Percentiles rank a stretch among this genome's conserved stretches.
Conservation (phyloP, 805 yeast species). For the Spathaspora boniae region DNA sequence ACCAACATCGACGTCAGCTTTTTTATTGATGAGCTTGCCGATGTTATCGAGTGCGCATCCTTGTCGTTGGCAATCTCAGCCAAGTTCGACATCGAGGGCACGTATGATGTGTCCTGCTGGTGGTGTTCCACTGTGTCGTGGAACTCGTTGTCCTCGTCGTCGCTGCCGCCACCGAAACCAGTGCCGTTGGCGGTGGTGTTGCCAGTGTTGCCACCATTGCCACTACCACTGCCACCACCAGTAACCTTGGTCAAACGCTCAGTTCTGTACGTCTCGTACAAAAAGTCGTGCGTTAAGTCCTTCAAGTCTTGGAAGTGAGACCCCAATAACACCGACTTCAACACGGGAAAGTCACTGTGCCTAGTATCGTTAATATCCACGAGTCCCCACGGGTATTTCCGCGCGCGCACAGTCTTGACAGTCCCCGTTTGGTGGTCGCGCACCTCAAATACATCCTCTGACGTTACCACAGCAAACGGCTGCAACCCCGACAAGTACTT, state of each 20-base stretch:
- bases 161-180: slow-evolving; percentile 13
- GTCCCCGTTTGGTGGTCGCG: slow-evolving; percentile 43
- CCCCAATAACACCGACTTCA: slow-evolving; percentile 72
- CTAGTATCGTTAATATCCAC: slow-evolving; percentile 53
- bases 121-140: slow-evolving; percentile 24
- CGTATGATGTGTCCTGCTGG: neutral
- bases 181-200: no score
- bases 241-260: slow-evolving; percentile 65
- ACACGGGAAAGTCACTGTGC: slow-evolving; percentile 50
- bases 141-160: slow-evolving; percentile 22
- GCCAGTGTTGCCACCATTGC: neutral
- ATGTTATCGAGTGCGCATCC: slow-evolving; percentile 18
- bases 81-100: slow-evolving; percentile 61
- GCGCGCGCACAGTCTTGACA: slow-evolving; percentile 58
- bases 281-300: slow-evolving; percentile 71
- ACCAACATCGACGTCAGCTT: slow-evolving; percentile 36
- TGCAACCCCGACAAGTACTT: slow-evolving; percentile 58
- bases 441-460: slow-evolving; percentile 54
- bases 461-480: slow-evolving; percentile 71
- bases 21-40: slow-evolving; percentile 18
- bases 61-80: slow-evolving; percentile 45
- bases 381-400: slow-evolving; percentile 75
- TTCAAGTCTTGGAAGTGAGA: slow-evolving; percentile 81
- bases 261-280: slow-evolving; percentile 78
- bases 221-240: slow-evolving; percentile 22